A percentile compares a stretch with the other conserved stretches of the same genome.
phyloP scores from a whole-genome alignment of 2,329 filamentous ascomycete genomes.

The Fusarium phyllophilum region DNA sequence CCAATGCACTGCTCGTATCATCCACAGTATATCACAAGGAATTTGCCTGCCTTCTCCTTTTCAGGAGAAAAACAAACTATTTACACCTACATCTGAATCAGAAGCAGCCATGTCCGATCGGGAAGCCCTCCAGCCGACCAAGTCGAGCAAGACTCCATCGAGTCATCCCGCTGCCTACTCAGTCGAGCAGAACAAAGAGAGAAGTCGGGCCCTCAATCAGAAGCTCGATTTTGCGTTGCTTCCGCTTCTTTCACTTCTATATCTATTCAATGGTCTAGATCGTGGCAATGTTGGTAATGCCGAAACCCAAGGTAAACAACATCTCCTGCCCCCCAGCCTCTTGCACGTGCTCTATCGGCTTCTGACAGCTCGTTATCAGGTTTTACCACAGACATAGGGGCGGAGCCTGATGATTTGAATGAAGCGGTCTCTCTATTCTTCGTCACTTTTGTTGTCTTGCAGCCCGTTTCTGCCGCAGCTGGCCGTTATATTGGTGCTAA shows the following conservation, averaged over 20 bases:
- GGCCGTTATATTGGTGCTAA: slow-evolving; percentile 42
- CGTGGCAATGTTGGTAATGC: slow-evolving; percentile 55
- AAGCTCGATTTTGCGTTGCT: slow-evolving; percentile 51
- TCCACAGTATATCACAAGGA: background rate
- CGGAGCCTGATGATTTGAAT: slow-evolving; percentile 42
- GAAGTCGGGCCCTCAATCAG: slow-evolving; percentile 44
- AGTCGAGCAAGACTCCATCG: slow-evolving; percentile 12
- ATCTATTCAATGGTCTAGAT: slow-evolving; percentile 55
- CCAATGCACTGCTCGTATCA: background rate
- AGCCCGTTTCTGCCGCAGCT: slow-evolving; percentile 40
- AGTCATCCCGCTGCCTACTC: slow-evolving; percentile 3
- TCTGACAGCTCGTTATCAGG: slow-evolving; percentile 17
- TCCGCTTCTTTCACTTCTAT: slow-evolving; percentile 53
- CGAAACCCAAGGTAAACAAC: slow-evolving; percentile 48
- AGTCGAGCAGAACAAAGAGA: slow-evolving; percentile 5
- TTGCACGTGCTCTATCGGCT: background rate
- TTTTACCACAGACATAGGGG: slow-evolving; percentile 43
- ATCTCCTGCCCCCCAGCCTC: background rate
- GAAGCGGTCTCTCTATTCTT: slow-evolving; percentile 44
- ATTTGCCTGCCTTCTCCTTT: background rate
- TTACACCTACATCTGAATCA: background rate
- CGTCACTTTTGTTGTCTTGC: slow-evolving; percentile 43
- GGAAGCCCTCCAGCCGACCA: background rate
- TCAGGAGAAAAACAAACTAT: background rate
- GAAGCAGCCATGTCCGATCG: slow-evolving; percentile 15